Evolutionary conservation across 257 asterid genomes (phyloP), one percentile per base, ranked within the genome.

Genomic region (Cinchona pubescens): DNA sequence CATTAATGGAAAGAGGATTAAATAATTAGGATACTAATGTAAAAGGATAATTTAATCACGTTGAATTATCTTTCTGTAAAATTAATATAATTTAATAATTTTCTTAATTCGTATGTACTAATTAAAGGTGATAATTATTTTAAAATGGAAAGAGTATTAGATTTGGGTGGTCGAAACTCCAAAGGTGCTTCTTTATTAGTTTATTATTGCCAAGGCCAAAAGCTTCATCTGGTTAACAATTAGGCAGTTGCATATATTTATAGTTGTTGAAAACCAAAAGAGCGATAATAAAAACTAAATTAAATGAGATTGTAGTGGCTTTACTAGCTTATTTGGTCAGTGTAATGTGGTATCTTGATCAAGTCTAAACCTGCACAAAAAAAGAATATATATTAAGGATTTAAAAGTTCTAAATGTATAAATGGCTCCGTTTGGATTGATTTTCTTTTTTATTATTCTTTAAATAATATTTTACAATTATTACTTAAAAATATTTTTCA

Each of bases 201-300:
- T n/a, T n/a, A n/a, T n/a, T n/a, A n/a, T 35, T 53, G 75, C 65
- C 64, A 53, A 19, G 49, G 46, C 49, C 59, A 51, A 53, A 71
- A 53, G 75, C 32, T 71, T 35, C n/a, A n/a, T n/a, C 42, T 0
- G 53, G 35, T 59, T 35, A 71, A n/a, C n/a, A n/a, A 71, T 61
- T 34, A n/a, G 75, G 66, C 40, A 42, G 43, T 60, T 42, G 58
- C 19, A 46, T 46, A 46, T 69, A 59, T 53, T 59, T 40, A 40
- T 73, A 56, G 68, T 73, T 73, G 68, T 73, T 73, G 76, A 59
- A 58, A 73, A 59, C 76, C 69, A 69, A 59, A 27, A 72, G 45
- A 56, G 19, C 40, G 37, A 40, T 16, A n/a, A 67, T 67, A 42
- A 42, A 67, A 12, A n/a, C 32, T n/a, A 25, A n/a, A 67, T 23